These are phyloP conservation scores for Hebeloma cylindrosporum DNA, from an alignment of 768 basidiomycete species.

Conservation along the genomic window DNA sequence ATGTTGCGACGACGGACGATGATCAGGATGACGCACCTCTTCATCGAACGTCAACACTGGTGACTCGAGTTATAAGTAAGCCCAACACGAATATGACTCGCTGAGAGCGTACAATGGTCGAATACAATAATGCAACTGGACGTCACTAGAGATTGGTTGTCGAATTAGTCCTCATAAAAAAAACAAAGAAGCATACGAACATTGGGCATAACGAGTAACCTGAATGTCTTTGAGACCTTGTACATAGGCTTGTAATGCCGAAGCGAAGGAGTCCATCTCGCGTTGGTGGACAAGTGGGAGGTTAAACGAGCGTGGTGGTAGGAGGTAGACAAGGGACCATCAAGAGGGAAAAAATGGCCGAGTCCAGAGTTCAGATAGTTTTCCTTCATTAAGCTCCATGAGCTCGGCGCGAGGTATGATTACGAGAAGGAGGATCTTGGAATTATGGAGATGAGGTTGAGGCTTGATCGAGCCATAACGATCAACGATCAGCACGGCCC, in stretches of 20 bases:
- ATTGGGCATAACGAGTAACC: constrained; percentile 42
- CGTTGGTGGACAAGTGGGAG: too few relatives aligned
- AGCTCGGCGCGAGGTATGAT: too few relatives aligned
- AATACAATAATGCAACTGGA: constrained; percentile 52
- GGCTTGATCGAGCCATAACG: too few relatives aligned
- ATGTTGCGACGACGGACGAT: not conserved
- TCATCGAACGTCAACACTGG: constrained; percentile 52
- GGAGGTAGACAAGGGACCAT: too few relatives aligned
- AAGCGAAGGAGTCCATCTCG: too few relatives aligned
- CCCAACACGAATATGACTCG: not conserved
- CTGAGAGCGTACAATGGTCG: constrained; percentile 48
- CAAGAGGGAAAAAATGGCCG: too few relatives aligned
- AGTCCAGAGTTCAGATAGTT: too few relatives aligned
- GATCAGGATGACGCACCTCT: constrained; percentile 38
- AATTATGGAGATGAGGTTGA: too few relatives aligned
- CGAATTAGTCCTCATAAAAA: not conserved
- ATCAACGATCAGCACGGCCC: too few relatives aligned
- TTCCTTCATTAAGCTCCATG: too few relatives aligned
- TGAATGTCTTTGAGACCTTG: constrained; percentile 37
- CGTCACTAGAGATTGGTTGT: constrained; percentile 38
- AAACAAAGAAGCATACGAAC: constrained; percentile 28
- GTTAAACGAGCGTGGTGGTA: too few relatives aligned
- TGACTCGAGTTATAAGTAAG: not conserved
- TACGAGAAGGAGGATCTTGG: too few relatives aligned
- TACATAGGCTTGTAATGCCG: constrained; percentile 8